These are phyloP conservation scores for Collybia nuda DNA, from an alignment of 768 basidiomycete genomes.

Conservation along the genomic window DNA sequence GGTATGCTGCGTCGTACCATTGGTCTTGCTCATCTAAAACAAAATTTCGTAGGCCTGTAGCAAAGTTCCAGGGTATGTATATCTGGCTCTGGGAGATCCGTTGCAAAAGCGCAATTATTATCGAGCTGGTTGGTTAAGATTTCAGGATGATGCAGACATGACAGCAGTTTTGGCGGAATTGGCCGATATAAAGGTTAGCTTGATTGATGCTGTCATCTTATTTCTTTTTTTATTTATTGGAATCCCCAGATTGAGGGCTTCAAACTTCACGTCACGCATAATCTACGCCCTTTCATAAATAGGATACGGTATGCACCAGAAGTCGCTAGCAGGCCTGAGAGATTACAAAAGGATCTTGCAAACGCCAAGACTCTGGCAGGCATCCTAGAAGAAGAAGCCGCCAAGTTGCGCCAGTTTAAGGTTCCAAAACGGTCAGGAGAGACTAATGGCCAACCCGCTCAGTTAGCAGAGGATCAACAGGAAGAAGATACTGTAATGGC, in stretches of 20 bases:
- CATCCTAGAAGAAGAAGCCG: slow-evolving; percentile 73
- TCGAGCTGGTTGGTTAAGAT: slow-evolving; percentile 92
- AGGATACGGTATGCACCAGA: slow-evolving; percentile 81
- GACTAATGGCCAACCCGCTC: slow-evolving; percentile 4
- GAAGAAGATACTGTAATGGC: slow-evolving; percentile 27
- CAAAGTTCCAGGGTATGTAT: slow-evolving; percentile 78
- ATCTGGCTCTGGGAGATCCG: slow-evolving; percentile 91
- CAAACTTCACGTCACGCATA: slow-evolving; percentile 88
- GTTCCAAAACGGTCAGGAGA: slow-evolving; percentile 16
- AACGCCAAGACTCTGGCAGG: slow-evolving; percentile 72
- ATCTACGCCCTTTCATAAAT: slow-evolving; percentile 73
- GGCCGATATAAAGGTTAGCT: slow-evolving; percentile 78
- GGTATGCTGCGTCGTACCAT: slow-evolving; percentile 42
- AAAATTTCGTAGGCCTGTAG: slow-evolving; percentile 59
- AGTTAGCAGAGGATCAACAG: slow-evolving; percentile 26
- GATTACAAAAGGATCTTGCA: slow-evolving; percentile 78
- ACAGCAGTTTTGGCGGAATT: slow-evolving; percentile 65
- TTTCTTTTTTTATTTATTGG: slow-evolving; percentile 3
- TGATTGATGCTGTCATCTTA: slow-evolving; percentile 1
- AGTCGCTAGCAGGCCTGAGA: slow-evolving; percentile 74
- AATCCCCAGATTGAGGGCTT: slow-evolving; percentile 83
- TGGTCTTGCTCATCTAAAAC: slow-evolving; percentile 6
- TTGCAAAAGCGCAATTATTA: slow-evolving; percentile 92
- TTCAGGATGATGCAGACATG: slow-evolving; percentile 86
- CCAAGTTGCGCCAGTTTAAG: slow-evolving; percentile 46